These are phyloP conservation scores for Suillus tomentosus DNA, from an alignment of 768 basidiomycete species.

Conservation along the genomic window DNA sequence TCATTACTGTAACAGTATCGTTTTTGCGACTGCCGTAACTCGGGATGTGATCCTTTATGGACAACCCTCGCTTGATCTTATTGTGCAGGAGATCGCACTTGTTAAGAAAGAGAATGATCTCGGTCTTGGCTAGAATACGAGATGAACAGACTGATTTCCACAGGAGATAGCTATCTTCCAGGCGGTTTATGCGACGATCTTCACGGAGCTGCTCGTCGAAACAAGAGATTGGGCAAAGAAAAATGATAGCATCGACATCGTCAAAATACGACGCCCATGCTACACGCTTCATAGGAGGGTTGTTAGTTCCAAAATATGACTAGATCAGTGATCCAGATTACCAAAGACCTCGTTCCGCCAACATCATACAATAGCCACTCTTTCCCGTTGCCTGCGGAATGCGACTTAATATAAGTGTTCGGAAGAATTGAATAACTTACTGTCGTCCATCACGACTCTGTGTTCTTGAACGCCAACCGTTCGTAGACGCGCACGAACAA, in stretches of 20 bases:
- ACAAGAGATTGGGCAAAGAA: slow-evolving; percentile 71
- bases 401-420: background rate
- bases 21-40: slow-evolving; percentile 77
- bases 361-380: slow-evolving; percentile 87
- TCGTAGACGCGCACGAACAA: slow-evolving; percentile 75
- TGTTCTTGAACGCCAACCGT: slow-evolving; percentile 82
- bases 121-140: slow-evolving; percentile 60
- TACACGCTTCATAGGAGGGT: slow-evolving; percentile 47
- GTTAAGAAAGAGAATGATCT: slow-evolving; percentile 57
- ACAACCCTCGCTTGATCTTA: slow-evolving; percentile 68
- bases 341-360: slow-evolving; percentile 71
- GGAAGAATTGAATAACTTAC: slow-evolving; percentile 38
- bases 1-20: slow-evolving; percentile 65
- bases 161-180: slow-evolving; percentile 75
- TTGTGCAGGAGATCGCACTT: slow-evolving; percentile 74
- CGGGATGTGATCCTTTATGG: slow-evolving; percentile 68
- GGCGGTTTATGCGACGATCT: slow-evolving; percentile 65
- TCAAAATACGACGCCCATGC: slow-evolving; percentile 85
- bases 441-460: slow-evolving; percentile 61
- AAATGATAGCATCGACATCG: slow-evolving; percentile 83
- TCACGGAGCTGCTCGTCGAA: slow-evolving; percentile 82
- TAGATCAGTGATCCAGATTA: slow-evolving; percentile 30
- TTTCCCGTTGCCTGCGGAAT: slow-evolving; percentile 53
- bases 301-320: slow-evolving; percentile 5
- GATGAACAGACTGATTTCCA: slow-evolving; percentile 77